phyloP scores from a whole-genome alignment of 345 rosid genomes.

The Salix caprea region DNA sequence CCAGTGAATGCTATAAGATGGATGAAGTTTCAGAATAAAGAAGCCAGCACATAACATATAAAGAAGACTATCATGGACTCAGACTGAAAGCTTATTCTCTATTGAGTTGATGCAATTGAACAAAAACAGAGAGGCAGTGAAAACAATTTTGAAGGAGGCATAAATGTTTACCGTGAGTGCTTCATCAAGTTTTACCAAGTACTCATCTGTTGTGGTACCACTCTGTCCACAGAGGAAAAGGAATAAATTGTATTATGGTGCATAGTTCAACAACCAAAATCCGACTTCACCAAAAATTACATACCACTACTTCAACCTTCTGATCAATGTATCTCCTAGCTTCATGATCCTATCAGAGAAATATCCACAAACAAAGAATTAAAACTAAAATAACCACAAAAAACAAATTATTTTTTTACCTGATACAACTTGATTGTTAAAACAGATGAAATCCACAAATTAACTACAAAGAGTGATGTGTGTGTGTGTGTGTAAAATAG shows the following conservation, averaged over 20 bases:
- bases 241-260: not conserved
- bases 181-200: slow-evolving; percentile 68
- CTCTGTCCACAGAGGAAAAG: slow-evolving; percentile 40
- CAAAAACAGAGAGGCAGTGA: not conserved
- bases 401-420: slow-evolving; percentile 1
- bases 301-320: slow-evolving; percentile 77
- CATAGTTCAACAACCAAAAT: no score
- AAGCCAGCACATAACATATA: not conserved
- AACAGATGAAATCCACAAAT: slow-evolving; percentile 5
- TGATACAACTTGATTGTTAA: not conserved
- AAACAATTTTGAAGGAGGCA: not conserved
- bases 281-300: not conserved
- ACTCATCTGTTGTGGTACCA: slow-evolving; percentile 71
- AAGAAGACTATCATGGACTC: not conserved
- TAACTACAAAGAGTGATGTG: not conserved
- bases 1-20: not conserved
- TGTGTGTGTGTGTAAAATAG: not conserved
- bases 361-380: not conserved
- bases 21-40: not conserved
- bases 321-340: slow-evolving; percentile 74
- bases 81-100: not conserved
- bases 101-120: not conserved
- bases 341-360: slow-evolving; percentile 51
- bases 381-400: not conserved
- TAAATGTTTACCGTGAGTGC: slow-evolving; percentile 68